These are phyloP conservation scores for Intubia oerlemansii DNA, from an alignment of 2,329 filamentous ascomycete species.

Conservation along the genomic window DNA sequence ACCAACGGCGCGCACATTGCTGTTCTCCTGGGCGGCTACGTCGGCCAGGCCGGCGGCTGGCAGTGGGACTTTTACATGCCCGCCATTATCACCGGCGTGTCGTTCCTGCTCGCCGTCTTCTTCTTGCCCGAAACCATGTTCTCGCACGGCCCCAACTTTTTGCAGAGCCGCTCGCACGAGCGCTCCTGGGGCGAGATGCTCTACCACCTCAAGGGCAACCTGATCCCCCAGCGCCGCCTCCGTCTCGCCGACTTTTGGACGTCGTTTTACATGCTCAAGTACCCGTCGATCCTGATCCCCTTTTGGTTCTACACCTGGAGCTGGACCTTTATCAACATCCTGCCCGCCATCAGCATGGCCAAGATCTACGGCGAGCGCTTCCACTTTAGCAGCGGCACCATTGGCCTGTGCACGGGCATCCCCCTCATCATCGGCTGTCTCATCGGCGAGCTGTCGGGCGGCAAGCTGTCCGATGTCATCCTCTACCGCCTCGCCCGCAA, in stretches of 20 bases:
- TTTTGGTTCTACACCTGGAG: constrained; percentile 5
- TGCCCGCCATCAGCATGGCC: constrained; percentile 7
- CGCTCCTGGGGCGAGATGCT: constrained; percentile 3
- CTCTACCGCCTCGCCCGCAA: constrained; percentile 2
- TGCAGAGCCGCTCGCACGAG: constrained; percentile 2
- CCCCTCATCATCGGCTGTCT: constrained; percentile 6
- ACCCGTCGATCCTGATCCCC: constrained; percentile 6
- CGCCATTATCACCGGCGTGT: constrained; percentile 4
- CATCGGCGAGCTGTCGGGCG: constrained; percentile 6
- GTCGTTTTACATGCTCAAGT: constrained; percentile 5
- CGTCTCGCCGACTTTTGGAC: constrained; percentile 3
- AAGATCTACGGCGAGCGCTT: constrained; percentile 6
- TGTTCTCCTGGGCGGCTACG: constrained; percentile 5
- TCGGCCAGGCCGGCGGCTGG: constrained; percentile 6
- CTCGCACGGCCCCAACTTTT: constrained; percentile 3
- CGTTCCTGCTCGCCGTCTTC: constrained; percentile 2
- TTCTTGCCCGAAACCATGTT: constrained; percentile 6
- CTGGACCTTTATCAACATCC: constrained; percentile 7
- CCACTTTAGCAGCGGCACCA: constrained; percentile 4
- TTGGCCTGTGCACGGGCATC: constrained; percentile 6
- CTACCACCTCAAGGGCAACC: constrained; percentile 1
- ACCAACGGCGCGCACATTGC: constrained; percentile 7
- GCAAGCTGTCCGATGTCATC: constrained; percentile 6
- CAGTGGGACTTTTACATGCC: constrained; percentile 7
- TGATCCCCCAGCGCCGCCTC: constrained; percentile 4